phyloP scores from a whole-genome alignment of 306 rosid species.

The Betula pendula region DNA sequence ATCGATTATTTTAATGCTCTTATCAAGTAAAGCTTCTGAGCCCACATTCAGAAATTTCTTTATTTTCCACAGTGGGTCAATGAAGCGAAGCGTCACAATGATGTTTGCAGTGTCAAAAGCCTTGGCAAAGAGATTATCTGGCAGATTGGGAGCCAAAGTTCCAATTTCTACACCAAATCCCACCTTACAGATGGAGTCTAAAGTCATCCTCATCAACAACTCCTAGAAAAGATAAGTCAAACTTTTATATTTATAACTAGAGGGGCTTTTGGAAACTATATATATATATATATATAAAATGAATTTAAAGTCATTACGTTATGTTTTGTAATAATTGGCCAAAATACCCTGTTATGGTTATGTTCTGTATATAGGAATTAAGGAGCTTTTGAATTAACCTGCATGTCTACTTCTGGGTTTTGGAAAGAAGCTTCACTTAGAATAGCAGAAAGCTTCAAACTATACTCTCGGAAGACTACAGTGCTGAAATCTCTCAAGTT shows the following conservation, averaged over 20 bases:
- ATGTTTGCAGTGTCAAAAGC: constrained; percentile 89
- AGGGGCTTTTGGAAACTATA: not conserved
- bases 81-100: constrained; percentile 84
- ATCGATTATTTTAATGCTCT: constrained; percentile 69
- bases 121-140: constrained; percentile 70
- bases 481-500: constrained; percentile 86
- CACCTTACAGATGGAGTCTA: constrained; percentile 89
- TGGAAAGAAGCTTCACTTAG: constrained; percentile 49
- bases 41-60: constrained; percentile 69
- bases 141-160: constrained; percentile 66
- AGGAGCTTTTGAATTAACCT: constrained; percentile 45
- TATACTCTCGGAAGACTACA: constrained; percentile 70
- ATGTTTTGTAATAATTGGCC: not conserved
- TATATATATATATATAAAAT: too few relatives aligned
- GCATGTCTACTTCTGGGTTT: constrained; percentile 76
- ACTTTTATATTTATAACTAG: not conserved
- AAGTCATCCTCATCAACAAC: constrained; percentile 91
- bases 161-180: constrained; percentile 98
- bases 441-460: constrained; percentile 62
- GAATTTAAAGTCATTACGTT: not conserved
- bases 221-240: constrained; percentile 46
- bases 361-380: not conserved
- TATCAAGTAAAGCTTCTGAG: constrained; percentile 79
- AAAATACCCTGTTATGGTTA: too few relatives aligned
- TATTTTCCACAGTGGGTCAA: constrained; percentile 81